Evolutionary conservation across 2,329 filamentous ascomycete genomes (phyloP), one percentile per base, ranked within the genome.

Genomic region (Neofusicoccum sp.): DNA sequence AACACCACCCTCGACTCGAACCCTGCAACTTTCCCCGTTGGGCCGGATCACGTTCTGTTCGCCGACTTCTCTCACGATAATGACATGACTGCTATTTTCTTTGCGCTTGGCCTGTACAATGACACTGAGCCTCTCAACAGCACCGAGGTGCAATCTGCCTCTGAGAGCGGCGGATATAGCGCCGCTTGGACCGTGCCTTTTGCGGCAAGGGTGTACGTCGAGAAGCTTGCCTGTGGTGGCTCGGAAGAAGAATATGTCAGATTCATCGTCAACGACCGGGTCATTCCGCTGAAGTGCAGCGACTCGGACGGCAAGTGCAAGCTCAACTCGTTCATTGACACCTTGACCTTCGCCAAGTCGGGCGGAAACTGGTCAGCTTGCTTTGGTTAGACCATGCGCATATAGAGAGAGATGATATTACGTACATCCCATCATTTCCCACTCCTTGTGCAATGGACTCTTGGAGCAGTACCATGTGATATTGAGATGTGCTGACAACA

Each of bases 51-150:
- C 31, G 77, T 76, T 9, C 76, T 96, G 1, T 97, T 96, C 69
- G 92, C 91, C 0, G 93, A 97, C 74, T 96, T 97, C 71, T 90
- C 87, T 64, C 93, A 97, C 74, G 93, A 97, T 75, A 96, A 96
- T 73, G 87, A 89, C 70, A 91, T 97, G 86, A 85, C 84, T 31
- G 83, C 84, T 6, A 85, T 96, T 6, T 89, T 89, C 70, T 86
- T 86, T 4, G 91, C 91, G 0, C 71, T 97, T 64, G 90, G 91
- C 0, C 77, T 96, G 28, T 96, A 91, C 76, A 89, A 92, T 66
- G 76, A 75, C 44, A 90, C 86, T 0, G 68, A 71, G 12, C 78
- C 81, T 9, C 69, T 81, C 3, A 75, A 76, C 0, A 80, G 77
- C 51, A 76, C 73, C 1, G 76, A 72, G 0, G 73, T 85, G 28